These are phyloP conservation scores for Cephalotrichum gorgonifer DNA, from an alignment of 2,329 filamentous ascomycete genomes.

Conservation along the genomic window DNA sequence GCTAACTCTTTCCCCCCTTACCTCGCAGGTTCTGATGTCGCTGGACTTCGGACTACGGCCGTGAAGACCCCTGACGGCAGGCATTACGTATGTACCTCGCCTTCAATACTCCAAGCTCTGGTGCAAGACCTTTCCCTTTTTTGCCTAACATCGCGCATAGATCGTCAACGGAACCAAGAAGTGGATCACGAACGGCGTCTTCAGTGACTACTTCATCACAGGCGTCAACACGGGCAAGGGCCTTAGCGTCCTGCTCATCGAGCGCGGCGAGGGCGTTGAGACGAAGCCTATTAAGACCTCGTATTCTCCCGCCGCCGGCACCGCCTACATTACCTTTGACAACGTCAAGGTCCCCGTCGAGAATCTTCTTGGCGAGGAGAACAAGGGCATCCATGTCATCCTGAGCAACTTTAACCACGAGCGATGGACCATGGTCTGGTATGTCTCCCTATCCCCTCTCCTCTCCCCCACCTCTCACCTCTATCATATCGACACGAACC, in stretches of 20 bases:
- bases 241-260: constrained; percentile 66
- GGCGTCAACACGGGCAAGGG: constrained; percentile 72
- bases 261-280: constrained; percentile 63
- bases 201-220: constrained; percentile 73
- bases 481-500: neutral
- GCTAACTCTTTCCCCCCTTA: neutral
- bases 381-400: constrained; percentile 79
- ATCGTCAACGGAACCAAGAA: constrained; percentile 68
- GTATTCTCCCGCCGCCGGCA: constrained; percentile 71
- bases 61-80: constrained; percentile 66
- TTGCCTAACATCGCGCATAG: constrained; percentile 11
- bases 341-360: constrained; percentile 76
- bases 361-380: constrained; percentile 69
- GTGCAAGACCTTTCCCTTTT: too few species aligned
- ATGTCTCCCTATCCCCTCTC: constrained; percentile 19
- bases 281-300: constrained; percentile 71
- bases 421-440: constrained; percentile 64
- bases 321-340: constrained; percentile 72
- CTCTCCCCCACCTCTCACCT: neutral
- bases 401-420: constrained; percentile 86
- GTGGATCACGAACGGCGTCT: constrained; percentile 78
- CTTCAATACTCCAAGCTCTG: constrained; percentile 5
- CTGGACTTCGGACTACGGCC: constrained; percentile 68
- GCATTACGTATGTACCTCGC: constrained; percentile 41
- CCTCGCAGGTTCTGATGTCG: constrained; percentile 58